phyloP scores from a whole-genome alignment of 2,329 filamentous ascomycete species.

The Pseudogymnoascus verrucosus region DNA sequence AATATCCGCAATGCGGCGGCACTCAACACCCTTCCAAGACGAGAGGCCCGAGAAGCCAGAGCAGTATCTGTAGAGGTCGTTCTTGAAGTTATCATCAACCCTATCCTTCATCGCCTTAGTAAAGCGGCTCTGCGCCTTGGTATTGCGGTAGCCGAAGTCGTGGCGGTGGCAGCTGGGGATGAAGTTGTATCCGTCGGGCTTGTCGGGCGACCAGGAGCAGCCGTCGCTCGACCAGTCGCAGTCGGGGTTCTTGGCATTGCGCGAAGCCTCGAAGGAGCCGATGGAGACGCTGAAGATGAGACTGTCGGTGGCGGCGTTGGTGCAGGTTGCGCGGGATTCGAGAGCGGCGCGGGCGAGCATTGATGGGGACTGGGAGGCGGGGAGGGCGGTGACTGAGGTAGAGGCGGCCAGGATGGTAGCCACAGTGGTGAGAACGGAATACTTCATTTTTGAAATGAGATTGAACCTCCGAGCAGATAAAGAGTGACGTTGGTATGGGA shows the following conservation, averaged over 20 bases:
- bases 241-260: constrained; percentile 33
- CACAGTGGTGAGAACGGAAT: background rate
- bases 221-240: constrained; percentile 37
- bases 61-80: constrained; percentile 22
- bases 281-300: constrained; percentile 40
- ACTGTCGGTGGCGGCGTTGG: constrained; percentile 34
- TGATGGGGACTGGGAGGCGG: background rate
- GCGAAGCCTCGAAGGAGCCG: constrained; percentile 33
- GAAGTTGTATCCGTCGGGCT: constrained; percentile 38
- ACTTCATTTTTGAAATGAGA: background rate
- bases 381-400: background rate
- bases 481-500: background rate
- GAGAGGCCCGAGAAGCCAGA: background rate
- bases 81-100: constrained; percentile 44
- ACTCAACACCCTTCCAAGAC: constrained; percentile 13
- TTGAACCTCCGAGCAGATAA: background rate
- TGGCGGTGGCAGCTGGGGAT: constrained; percentile 42
- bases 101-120: constrained; percentile 32
- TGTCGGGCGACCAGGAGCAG: constrained; percentile 36
- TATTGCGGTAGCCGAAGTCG: constrained; percentile 51
- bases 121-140: constrained; percentile 41
- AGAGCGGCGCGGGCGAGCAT: background rate
- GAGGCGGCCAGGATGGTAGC: background rate
- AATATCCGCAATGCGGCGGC: constrained; percentile 25
- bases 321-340: background rate